Base-by-base conservation (phyloP, 1,284 basidiomycete species). In the Rhodotorula sp. region DNA sequence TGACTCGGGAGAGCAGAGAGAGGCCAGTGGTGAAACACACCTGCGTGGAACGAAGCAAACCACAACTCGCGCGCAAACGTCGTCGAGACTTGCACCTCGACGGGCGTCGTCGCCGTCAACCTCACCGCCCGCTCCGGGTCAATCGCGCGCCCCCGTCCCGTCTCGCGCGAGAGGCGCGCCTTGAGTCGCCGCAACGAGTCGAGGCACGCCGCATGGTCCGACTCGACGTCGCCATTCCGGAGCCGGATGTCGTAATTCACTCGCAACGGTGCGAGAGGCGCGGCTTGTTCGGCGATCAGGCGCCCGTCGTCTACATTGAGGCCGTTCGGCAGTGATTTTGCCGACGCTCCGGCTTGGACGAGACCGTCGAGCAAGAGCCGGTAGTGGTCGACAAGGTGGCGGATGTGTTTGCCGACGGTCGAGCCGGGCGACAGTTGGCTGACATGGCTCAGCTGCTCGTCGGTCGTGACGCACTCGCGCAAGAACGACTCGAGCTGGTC, bases 61-160 rank as follows among this genome's bases (percentile, higher is more conserved):
- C 91, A 93, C n/a, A 93, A 80, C 89, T 93, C 91, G 80, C 91
- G 82, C 33, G 89, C 91, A 77, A 91, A 88, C 4, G 87, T 90
- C n/a, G 88, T 88, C 75, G 87, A 83, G 70, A 92, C 86, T 30
- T 86, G 84, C 76, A 91, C 89, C 62, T 84, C 80, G 78, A 87
- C 86, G 3, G 91, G 91, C 3, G 91, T 93, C 42, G 92, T 84
- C 12, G 91, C 91, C 72, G 90, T 85, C 66, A 93, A 80, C 29
- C 84, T 87, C 49, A 93, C 82, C 26, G 83, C 83, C 69, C 85
- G 84, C 69, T 87, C 83, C 72, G 87, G 80, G 64, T 82, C 82
- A 44, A 82, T 79, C 14, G 22, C 61, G 33, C 29, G 17, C 0
- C 72, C 76, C 6, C 45, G 51, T 6, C 51, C 42, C 14, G 68